Evolutionary conservation across 163 green algal species (phyloP), one percentile per base, ranked within the genome.

Genomic region (Smithsoniella earleae): DNA sequence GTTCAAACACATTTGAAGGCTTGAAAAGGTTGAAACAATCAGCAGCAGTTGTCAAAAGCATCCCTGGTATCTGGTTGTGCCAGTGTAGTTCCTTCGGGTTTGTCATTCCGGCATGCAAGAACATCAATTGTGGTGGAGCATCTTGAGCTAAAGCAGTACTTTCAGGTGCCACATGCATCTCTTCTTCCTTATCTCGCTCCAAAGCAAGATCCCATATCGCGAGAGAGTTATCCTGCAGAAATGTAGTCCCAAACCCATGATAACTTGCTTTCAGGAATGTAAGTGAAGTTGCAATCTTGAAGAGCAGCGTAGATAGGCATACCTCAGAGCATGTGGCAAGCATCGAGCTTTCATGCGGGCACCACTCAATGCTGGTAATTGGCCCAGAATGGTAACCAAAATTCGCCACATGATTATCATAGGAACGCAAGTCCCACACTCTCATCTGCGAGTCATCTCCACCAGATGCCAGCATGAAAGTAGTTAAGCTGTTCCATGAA

Each of bases 11-110:
- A 80, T 97, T 98, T 72, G 82, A 86, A 25, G 93, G 86, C 80
- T 93, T 93, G 84, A 97, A 99, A 3, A 95, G 55, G 78, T 97
- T 96, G 79, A 98, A 95, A 25, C 94, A 92, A 62, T 98, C 92
- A 0, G 73, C 82, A 1, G 92, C 94, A 0, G 94, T 99, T 44
- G 78, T 87, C 4, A 85, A 62, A 2, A 98, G 81, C 75, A 98
- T 74, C 33, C 94, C 94, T 3, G 88, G 90, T 63, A 98, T 96
- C 80, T 98, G 92, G 3, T 80, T 62, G 80, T 99, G 94, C 93
- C 93, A 99, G 74, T 96, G 90, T 73, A 89, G 77, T 83, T 99
- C 93, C 88, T 99, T 99, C 22, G 95, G 80, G 77, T 97, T 84
- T 0, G 74, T 81, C 83, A 98, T 90, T 16, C 94, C 94, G 43